Base-by-base conservation (phyloP, 805 yeast species). In the Candida gorgasii region DNA sequence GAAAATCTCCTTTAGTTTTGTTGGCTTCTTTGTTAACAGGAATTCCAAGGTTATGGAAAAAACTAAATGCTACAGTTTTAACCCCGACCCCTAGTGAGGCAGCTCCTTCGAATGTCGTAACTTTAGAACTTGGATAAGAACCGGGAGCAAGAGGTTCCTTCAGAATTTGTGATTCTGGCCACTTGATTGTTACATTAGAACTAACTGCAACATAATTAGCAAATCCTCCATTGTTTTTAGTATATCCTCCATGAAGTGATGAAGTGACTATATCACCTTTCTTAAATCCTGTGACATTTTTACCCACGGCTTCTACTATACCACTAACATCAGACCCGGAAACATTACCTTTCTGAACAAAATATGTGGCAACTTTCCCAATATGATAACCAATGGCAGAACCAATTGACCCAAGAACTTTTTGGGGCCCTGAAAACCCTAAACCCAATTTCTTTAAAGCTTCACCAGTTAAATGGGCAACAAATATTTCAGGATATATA, bases 71-170 rank as follows among this genome's bases (percentile, higher is more conserved):
- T 13, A 76, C 68, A 3, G 87, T 83, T 38, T 62, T 65, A 36
- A 77, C 54, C 13, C 81, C 73, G 39, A 80, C 64, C 23, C 84
- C 76, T 27, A 80, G 54, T 8, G 84, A 63, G 2, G 86, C 82
- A n/a, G 88, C 88, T 48, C 73, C 85, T 64, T 83, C 89, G 52
- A 69, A 81, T 12, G 82, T 65, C 15, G 27, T 19, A 24, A 45
- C 15, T 64, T 23, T 82, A 75, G 31, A 80, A 54, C 12, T 82
- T 61, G 3, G 84, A 81, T 62, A 17, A 79, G 59, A 1, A 54
- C 50, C 9, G 76, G 23, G 26, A 5, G 20, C 17, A 15, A 78
- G 16, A 64, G 50, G 27, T 72, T 62, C 14, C 2, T 28, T 20
- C 2, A 22, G 12, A 14, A 31, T 19, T 7, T 18, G 20, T 2